Conservation (phyloP, 2,329 filamentous ascomycete genomes). For the Chaetomium olivaceum region DNA sequence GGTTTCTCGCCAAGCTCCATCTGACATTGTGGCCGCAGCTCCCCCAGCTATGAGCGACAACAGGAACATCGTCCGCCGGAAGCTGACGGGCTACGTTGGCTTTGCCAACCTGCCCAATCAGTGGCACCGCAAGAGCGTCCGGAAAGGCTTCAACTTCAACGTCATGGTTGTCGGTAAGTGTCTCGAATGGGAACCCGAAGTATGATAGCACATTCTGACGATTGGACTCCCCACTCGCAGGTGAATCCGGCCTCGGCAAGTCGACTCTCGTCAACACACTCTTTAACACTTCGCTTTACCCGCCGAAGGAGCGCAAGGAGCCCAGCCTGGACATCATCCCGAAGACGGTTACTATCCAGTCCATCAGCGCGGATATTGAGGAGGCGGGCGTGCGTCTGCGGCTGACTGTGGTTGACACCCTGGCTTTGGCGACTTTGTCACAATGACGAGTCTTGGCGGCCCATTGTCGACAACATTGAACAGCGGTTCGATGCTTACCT, state of each 20-base stretch:
- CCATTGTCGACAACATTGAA: conserved; percentile 99
- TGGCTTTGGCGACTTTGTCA: conserved; percentile 98
- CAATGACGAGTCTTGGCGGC: conserved; percentile 99
- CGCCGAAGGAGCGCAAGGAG: conserved; percentile 96
- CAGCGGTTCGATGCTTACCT: conserved; percentile 98
- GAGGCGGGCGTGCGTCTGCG: conserved; percentile 97
- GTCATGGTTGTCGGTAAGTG: conserved; percentile 98
- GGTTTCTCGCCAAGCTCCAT: conserved; percentile 39
- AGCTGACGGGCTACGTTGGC: conserved; percentile 96
- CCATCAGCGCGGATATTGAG: conserved; percentile 94
- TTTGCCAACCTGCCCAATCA: conserved; percentile 99
- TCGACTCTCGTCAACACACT: conserved; percentile 98
- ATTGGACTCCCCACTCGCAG: conserved; percentile 48
- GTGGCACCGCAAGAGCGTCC: conserved; percentile 99
- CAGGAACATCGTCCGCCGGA: conserved; percentile 96
- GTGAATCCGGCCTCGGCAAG: conserved; percentile 98
- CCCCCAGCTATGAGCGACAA: conserved; percentile 62
- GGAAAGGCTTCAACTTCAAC: conserved; percentile 99
- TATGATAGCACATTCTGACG: conserved; percentile 15
- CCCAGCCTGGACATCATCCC: conserved; percentile 97
- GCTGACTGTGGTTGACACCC: conserved; percentile 95
- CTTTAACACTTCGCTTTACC: conserved; percentile 99
- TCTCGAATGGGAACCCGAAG: neutral
- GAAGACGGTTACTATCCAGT: conserved; percentile 95
- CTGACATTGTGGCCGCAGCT: conserved; percentile 44